Base-by-base conservation (phyloP, 164 flowering plant species). In the Annona cherimola region DNA sequence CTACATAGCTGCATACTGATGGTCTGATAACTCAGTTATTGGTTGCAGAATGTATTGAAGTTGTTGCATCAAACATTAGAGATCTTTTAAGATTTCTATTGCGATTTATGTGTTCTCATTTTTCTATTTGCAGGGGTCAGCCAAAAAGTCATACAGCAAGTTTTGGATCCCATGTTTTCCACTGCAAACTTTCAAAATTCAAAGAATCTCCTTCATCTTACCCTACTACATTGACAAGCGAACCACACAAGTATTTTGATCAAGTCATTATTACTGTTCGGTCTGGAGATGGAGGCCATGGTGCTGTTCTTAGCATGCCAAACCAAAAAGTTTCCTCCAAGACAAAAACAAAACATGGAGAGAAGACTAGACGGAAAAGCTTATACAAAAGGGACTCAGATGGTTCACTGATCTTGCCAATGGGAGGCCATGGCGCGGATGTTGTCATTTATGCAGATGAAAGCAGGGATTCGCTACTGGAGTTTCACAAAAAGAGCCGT, bases 281-380 rank as follows among this genome's bases (percentile, higher is more conserved):
- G 20, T 81, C 98, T 3, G 99, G 99, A 14, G 98, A 95, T 77
- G 98, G 99, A 18, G 99, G 99, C 69, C 97, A 93, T 73, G 99
- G 99, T 59, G 88, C 97, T 2, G 69, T 90, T 69, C 91, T 95
- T 67, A 81, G 75, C 54, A 76, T 89, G 92, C 96, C 92, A 2
- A 81, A 67, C 70, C 81, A 78, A 45, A 87, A 59, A 65, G 69
- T 81, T 42, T 63, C 82, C 70, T 69, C 84, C 9, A 88, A 86
- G 76, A 59, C 88, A 7, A 78, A 67, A 4, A 87, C 82, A 41
- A 86, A 78, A 76, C 73, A 78, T 40, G 85, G 71, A 1, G 88
- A 79, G 59, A 88, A 83, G 78, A 46, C 59, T 2, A 70, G 70
- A 82, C 87, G 66, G 75, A 88, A 81, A 61, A 73, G 81, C 74